Percentiles rank a stretch among this genome's conserved stretches.
Evolutionary conservation across 495 filamentous ascomycete species (phyloP).

Genomic region (Penicillium soppii): DNA sequence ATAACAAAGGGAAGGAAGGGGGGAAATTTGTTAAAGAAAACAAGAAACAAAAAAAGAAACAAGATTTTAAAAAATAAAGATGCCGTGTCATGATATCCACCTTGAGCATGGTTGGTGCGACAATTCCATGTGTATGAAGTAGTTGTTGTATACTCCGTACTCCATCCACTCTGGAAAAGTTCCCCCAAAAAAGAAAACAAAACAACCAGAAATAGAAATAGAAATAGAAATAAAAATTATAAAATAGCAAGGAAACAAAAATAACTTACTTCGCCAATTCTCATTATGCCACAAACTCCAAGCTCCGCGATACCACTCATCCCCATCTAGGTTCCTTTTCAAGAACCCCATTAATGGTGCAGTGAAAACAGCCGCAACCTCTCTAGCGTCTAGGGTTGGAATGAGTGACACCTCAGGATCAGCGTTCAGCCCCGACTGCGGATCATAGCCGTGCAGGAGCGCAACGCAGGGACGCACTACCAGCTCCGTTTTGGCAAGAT

Average conservation of each 20-base stretch:
- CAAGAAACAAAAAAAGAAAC: not conserved
- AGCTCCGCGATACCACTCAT: constrained; percentile 57
- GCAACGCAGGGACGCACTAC: constrained; percentile 85
- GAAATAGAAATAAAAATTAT: constrained; percentile 21
- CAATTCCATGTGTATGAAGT: constrained; percentile 7
- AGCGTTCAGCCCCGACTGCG: constrained; percentile 31
- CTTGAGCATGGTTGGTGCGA: constrained; percentile 2
- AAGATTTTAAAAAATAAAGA: not conserved
- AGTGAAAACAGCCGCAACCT: constrained; percentile 90
- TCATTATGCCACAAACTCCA: constrained; percentile 29
- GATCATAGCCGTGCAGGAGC: constrained; percentile 64
- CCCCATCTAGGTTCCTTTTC: constrained; percentile 29
- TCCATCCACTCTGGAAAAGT: not conserved
- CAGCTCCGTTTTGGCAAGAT: constrained; percentile 76
- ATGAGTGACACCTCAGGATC: constrained; percentile 70
- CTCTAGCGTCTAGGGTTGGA: constrained; percentile 74
- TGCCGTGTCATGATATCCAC: not conserved
- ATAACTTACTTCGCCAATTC: constrained; percentile 55
- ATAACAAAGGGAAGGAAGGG: constrained; percentile 4
- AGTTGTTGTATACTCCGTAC: not conserved
- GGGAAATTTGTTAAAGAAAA: not conserved
- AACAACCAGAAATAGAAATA: constrained; percentile 2
- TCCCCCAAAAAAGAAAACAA: not conserved
- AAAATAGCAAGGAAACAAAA: too few relatives aligned
- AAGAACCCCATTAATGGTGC: constrained; percentile 79